Percentiles rank a stretch among this genome's conserved stretches.
Evolutionary conservation across 345 rosid genomes (phyloP).

Genomic region (Gossypium turneri): DNA sequence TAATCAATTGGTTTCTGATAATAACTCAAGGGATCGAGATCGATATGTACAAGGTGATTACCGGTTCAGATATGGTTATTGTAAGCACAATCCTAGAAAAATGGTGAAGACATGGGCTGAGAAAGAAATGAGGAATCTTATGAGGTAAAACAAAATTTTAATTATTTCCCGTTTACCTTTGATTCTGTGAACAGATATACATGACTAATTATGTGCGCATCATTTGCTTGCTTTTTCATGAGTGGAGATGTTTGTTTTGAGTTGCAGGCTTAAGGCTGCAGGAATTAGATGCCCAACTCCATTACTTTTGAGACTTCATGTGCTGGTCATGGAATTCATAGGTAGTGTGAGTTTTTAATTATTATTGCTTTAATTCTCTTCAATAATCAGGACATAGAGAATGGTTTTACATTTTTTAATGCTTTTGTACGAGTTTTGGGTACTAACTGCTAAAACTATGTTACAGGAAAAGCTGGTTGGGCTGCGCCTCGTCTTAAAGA

Average conservation of each 20-base stretch:
- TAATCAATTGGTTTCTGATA: background rate
- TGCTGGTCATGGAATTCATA: constrained; percentile 97
- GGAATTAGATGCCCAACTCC: constrained; percentile 91
- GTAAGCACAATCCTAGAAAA: constrained; percentile 94
- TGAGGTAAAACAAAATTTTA: constrained; percentile 45
- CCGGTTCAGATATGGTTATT: constrained; percentile 88
- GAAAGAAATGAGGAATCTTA: constrained; percentile 91
- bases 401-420: background rate
- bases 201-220: background rate
- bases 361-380: background rate
- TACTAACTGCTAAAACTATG: background rate
- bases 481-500: constrained; percentile 99
- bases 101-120: constrained; percentile 99
- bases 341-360: constrained; percentile 36
- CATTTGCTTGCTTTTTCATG: background rate
- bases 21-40: constrained; percentile 75
- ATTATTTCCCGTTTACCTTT: constrained; percentile 3
- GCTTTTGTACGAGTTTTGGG: background rate
- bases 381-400: background rate
- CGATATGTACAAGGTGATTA: constrained; percentile 96
- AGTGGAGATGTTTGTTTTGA: constrained; percentile 8
- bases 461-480: constrained; percentile 81
- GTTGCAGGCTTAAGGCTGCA: constrained; percentile 77
- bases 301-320: constrained; percentile 73
- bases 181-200: background rate